Evolutionary conservation across 2,329 filamentous ascomycete species (phyloP).

Genomic region (Cercospora citrullina): DNA sequence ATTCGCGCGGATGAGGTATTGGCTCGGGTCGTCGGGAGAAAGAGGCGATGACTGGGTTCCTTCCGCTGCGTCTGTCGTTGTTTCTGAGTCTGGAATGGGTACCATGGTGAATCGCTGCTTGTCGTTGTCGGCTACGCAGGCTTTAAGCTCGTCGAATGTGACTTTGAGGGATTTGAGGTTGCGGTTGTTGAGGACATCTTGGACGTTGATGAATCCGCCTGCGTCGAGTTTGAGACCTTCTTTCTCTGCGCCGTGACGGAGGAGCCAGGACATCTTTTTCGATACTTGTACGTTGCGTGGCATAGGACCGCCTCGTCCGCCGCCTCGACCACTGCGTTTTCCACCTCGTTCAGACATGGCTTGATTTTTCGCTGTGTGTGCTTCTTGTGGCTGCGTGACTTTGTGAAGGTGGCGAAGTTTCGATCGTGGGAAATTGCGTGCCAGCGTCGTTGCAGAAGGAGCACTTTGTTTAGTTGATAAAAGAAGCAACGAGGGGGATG

Average conservation of each 20-base stretch:
- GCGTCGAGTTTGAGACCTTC: conserved; percentile 60
- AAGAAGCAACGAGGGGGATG: not conserved
- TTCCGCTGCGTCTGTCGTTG: conserved; percentile 31
- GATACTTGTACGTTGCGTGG: conserved; percentile 37
- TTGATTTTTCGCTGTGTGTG: not conserved
- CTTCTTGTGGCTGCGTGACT: not conserved
- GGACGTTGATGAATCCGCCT: conserved; percentile 62
- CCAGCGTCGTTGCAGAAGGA: not conserved
- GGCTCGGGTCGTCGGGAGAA: conserved; percentile 52
- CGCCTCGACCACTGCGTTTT: conserved; percentile 14
- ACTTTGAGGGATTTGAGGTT: conserved; percentile 68
- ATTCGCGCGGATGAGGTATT: conserved; percentile 90
- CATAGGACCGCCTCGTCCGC: conserved; percentile 20
- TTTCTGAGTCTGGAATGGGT: conserved; percentile 36
- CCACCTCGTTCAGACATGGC: conserved; percentile 11
- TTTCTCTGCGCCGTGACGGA: conserved; percentile 62
- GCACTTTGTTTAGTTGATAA: not conserved
- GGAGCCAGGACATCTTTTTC: conserved; percentile 48
- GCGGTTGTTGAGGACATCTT: conserved; percentile 59
- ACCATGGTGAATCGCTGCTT: conserved; percentile 90
- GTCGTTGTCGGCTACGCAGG: conserved; percentile 71
- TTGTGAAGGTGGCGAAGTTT: not conserved
- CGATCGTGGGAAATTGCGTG: not conserved
- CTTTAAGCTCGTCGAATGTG: conserved; percentile 71
- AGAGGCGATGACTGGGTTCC: conserved; percentile 30